A percentile compares a stretch with the other conserved stretches of the same genome.
phyloP scores from a whole-genome alignment of 805 yeast species.

The Candida tibetensis region DNA sequence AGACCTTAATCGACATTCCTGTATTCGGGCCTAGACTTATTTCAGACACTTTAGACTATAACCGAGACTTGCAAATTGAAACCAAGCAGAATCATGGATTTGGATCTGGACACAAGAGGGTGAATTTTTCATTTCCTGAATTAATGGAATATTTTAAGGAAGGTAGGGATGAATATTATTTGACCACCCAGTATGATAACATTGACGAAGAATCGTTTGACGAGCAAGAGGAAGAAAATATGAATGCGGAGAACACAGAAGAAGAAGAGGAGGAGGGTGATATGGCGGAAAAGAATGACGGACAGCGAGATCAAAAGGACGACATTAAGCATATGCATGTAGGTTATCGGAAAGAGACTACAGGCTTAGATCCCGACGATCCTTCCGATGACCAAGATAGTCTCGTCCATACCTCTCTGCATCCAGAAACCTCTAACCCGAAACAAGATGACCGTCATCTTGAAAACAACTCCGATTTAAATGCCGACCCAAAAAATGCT shows the following conservation, averaged over 20 bases:
- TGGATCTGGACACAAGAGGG: constrained; percentile 60
- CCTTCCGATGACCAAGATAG: neutral
- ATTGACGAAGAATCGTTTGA: constrained; percentile 12
- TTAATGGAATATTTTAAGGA: constrained; percentile 41
- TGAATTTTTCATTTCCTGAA: constrained; percentile 48
- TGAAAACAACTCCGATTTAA: no score
- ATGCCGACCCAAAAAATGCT: no score
- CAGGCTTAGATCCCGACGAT: neutral
- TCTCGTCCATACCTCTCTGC: neutral
- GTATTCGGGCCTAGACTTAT: constrained; percentile 19
- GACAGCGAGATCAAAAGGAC: constrained; percentile 3
- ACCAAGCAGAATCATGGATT: constrained; percentile 58
- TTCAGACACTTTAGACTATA: constrained; percentile 33
- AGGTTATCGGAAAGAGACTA: no score
- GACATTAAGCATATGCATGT: neutral
- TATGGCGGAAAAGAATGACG: constrained; percentile 16
- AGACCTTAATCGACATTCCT: constrained; percentile 2
- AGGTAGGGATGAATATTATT: constrained; percentile 50
- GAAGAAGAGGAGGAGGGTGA: constrained; percentile 25
- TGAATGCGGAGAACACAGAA: constrained; percentile 9
- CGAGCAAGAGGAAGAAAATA: constrained; percentile 10
- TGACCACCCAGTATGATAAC: constrained; percentile 63
- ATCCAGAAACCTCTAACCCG: no score
- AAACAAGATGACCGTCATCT: no score
- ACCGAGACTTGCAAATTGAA: constrained; percentile 52